Conservation (phyloP, 2,329 filamentous ascomycete species). For the Xylaria sp. region DNA sequence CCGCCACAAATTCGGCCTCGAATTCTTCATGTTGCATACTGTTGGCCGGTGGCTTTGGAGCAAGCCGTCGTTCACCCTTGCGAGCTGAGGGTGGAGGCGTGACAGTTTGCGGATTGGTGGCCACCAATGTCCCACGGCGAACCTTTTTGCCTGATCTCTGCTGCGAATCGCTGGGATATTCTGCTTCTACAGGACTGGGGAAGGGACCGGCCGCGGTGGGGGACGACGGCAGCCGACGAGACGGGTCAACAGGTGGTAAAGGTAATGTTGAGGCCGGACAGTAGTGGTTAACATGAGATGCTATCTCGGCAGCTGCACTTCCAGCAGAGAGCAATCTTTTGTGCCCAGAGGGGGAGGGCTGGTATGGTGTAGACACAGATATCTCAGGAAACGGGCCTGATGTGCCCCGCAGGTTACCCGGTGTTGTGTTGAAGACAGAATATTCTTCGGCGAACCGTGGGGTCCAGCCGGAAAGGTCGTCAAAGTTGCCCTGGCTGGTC, state of each 20-base stretch:
- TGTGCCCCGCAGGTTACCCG: constrained; percentile 65
- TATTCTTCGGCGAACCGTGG: constrained; percentile 73
- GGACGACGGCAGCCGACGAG: constrained; percentile 68
- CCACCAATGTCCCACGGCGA: constrained; percentile 56
- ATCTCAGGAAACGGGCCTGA: constrained; percentile 61
- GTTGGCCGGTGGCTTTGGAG: constrained; percentile 58
- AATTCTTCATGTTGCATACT: constrained; percentile 70
- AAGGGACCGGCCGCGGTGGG: constrained; percentile 57
- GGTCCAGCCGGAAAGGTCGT: constrained; percentile 66
- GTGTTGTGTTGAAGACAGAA: constrained; percentile 73
- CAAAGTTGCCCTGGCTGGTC: constrained; percentile 58
- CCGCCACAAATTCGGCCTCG: constrained; percentile 63
- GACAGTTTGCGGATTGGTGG: constrained; percentile 61
- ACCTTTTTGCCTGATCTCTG: constrained; percentile 58
- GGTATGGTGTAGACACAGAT: constrained; percentile 53
- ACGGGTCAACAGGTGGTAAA: constrained; percentile 69
- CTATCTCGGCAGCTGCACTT: constrained; percentile 61
- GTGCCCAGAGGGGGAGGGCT: constrained; percentile 51
- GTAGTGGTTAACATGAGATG: constrained; percentile 72
- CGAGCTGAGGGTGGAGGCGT: constrained; percentile 70
- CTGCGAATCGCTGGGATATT: constrained; percentile 44
- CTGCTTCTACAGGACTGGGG: constrained; percentile 48
- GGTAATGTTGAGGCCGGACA: constrained; percentile 63
- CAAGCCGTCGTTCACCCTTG: constrained; percentile 67
- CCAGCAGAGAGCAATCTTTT: constrained; percentile 65